phyloP scores from a whole-genome alignment of 768 basidiomycete genomes.

The Macrolepiota dolichaula region DNA sequence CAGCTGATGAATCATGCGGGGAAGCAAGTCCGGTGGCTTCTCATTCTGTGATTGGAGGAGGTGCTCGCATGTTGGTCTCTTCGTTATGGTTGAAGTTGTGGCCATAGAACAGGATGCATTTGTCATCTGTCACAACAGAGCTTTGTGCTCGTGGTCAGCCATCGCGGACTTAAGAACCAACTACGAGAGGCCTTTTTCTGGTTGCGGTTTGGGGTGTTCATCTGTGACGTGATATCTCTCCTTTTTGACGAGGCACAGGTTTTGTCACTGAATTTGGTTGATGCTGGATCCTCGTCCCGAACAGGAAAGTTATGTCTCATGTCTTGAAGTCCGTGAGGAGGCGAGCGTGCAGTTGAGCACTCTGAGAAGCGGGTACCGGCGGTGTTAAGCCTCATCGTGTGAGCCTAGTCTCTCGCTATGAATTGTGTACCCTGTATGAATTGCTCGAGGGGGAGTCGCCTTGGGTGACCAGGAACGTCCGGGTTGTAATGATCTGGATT shows the following conservation, averaged over 20 bases:
- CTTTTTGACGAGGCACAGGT: constrained; percentile 3
- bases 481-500: constrained; percentile 7
- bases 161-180: constrained; percentile 9
- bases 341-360: constrained; percentile 6
- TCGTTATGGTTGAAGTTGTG: constrained; percentile 12
- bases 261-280: not conserved
- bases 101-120: constrained; percentile 6
- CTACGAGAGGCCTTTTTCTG: not conserved
- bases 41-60: not conserved
- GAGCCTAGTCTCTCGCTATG: not conserved
- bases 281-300: not conserved
- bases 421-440: constrained; percentile 6
- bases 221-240: not conserved
- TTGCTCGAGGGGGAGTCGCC: not conserved
- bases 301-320: constrained; percentile 6
- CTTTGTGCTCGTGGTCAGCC: constrained; percentile 11
- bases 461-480: not conserved
- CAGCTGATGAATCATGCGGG: constrained; percentile 2
- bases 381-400: not conserved
- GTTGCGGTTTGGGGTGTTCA: not conserved
- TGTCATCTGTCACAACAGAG: constrained; percentile 10
- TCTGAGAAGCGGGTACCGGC: not conserved
- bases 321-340: not conserved
- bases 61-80: constrained; percentile 10
- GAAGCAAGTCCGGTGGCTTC: not conserved